These are phyloP conservation scores for Aurifilum marmelostoma DNA, from an alignment of 2,329 filamentous ascomycete species.

Conservation along the genomic window DNA sequence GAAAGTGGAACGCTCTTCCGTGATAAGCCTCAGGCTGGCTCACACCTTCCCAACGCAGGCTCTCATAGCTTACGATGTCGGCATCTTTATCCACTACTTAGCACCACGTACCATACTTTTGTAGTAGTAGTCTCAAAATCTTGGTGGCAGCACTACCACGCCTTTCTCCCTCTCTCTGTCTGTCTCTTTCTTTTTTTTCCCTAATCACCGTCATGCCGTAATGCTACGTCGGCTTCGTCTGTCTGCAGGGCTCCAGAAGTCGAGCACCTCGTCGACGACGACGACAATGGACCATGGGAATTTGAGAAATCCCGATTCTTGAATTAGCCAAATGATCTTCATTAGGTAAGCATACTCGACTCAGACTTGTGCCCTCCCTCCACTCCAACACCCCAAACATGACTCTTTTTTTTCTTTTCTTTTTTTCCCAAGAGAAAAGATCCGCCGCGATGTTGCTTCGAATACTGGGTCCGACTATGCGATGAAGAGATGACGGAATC, in stretches of 20 bases:
- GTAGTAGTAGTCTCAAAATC: background rate
- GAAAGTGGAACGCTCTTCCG: background rate
- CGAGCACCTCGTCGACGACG: too few relatives aligned
- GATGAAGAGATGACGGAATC: conserved; percentile 20
- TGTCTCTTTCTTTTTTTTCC: background rate
- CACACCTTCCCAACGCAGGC: conserved; percentile 9
- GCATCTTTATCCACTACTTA: background rate
- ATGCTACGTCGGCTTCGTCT: background rate
- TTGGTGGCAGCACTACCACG: background rate
- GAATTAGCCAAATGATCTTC: background rate
- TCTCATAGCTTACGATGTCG: background rate
- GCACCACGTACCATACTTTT: conserved; percentile 1
- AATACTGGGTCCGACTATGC: conserved; percentile 8
- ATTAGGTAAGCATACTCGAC: conserved; percentile 4
- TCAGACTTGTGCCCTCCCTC: conserved; percentile 2
- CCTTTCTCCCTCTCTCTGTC: background rate
- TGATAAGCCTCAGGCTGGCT: conserved; percentile 7
- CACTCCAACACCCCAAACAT: background rate
- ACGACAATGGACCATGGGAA: background rate
- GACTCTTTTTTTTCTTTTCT: background rate
- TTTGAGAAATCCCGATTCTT: background rate
- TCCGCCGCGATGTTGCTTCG: conserved; percentile 19
- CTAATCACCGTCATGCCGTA: background rate
- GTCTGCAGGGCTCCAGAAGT: background rate
- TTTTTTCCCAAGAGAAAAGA: background rate